These are phyloP conservation scores for Prunella vulgaris DNA, from an alignment of 257 asterid species.

Conservation along the genomic window DNA sequence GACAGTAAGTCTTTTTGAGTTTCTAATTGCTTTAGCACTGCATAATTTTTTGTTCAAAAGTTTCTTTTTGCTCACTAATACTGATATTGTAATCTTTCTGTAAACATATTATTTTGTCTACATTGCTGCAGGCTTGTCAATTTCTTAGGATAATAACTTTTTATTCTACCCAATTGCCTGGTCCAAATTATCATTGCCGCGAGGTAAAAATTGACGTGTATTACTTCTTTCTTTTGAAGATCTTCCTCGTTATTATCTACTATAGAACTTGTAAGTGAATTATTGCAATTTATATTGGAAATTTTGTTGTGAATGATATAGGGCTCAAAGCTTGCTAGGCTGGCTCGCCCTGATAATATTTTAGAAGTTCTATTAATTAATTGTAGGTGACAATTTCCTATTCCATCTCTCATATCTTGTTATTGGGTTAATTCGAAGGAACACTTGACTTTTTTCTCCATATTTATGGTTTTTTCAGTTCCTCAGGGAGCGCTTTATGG, in stretches of 20 bases:
- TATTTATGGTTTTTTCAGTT: conserved; percentile 46
- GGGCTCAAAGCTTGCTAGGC: conserved; percentile 96
- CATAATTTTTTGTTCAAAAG: background rate
- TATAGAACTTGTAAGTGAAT: conserved; percentile 14
- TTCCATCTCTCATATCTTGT: background rate
- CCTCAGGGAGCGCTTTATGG: conserved; percentile 87
- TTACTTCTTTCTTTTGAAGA: conserved; percentile 12
- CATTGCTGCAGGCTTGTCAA: conserved; percentile 74
- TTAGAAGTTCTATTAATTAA: conserved; percentile 61
- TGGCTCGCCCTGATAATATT: conserved; percentile 76
- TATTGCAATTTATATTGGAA: background rate
- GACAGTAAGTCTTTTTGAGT: background rate
- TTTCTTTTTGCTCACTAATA: background rate
- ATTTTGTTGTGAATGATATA: conserved; percentile 29
- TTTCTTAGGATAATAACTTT: conserved; percentile 80
- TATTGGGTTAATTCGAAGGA: background rate
- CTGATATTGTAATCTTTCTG: background rate
- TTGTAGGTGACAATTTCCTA: conserved; percentile 43
- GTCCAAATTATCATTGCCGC: conserved; percentile 98
- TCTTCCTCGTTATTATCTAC: background rate
- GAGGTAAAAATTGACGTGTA: conserved; percentile 50
- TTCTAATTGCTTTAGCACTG: background rate
- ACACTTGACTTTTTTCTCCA: conserved; percentile 8
- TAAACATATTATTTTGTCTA: background rate
- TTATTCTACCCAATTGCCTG: conserved; percentile 93